phyloP scores from a whole-genome alignment of 768 basidiomycete genomes.

The Cystofilobasidium macerans region DNA sequence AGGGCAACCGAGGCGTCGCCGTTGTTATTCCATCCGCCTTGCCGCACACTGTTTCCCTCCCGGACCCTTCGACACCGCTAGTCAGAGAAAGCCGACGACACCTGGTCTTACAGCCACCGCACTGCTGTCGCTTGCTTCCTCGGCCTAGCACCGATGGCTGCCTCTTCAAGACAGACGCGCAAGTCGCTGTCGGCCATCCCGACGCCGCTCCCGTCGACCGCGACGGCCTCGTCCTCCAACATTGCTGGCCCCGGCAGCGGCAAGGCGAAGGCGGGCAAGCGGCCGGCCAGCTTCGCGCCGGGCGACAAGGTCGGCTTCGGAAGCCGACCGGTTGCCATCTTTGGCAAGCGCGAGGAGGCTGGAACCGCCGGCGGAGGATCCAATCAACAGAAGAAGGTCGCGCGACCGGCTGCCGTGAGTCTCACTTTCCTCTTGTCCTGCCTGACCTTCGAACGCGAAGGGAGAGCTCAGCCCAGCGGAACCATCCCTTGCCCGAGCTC shows the following conservation, averaged over 20 bases:
- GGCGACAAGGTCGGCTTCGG: not conserved
- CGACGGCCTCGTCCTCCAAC: not conserved
- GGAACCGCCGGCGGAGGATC: not conserved
- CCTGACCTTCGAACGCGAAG: not conserved
- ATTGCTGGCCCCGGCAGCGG: not conserved
- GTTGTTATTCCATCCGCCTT: too few species aligned
- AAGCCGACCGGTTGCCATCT: not conserved
- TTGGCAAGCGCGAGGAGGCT: not conserved
- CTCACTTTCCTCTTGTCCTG: not conserved
- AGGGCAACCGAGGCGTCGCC: too few species aligned
- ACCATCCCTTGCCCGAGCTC: too few species aligned
- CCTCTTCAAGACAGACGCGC: not conserved
- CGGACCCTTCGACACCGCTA: too few species aligned
- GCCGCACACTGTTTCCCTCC: too few species aligned
- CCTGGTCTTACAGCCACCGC: not conserved
- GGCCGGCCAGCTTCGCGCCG: not conserved
- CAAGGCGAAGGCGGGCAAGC: not conserved
- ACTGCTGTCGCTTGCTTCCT: not conserved
- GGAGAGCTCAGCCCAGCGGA: too few species aligned
- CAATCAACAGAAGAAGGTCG: conserved; percentile 11
- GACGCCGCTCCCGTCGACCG: not conserved
- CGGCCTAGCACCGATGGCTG: not conserved
- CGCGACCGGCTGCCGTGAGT: conserved; percentile 18
- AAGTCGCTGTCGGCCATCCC: conserved; percentile 8
- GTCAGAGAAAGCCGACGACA: too few species aligned